Evolutionary conservation across 371 early-diverging fungal genomes (phyloP), one percentile per base, ranked within the genome.

Genomic region (Capillidium rhysosporum): DNA sequence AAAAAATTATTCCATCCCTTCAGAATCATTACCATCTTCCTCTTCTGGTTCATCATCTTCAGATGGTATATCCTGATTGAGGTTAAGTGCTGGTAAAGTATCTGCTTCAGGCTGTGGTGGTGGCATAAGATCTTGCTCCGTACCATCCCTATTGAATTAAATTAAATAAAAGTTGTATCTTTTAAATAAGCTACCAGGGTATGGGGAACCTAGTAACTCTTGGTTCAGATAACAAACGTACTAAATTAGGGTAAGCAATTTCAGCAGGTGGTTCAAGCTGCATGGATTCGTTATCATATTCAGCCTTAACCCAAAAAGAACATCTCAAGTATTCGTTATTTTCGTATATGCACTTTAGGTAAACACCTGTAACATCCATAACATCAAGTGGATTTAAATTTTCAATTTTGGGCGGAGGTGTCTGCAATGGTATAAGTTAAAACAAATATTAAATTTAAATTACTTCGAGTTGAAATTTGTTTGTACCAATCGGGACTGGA

Each of bases 271-370:
- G 85, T 47, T 71, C 69, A 53, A 72, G 70, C 57, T 69, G 65
- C 49, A 84, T 59, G 52, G 68, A 74, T 61, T 81, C 81, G 51
- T 89, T 88, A n/a, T 62, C 52, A 63, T 93, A 91, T 57, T 89
- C 86, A 65, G 88, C 93, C 68, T 94, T 86, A 48, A 93, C 90
- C 59, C 89, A 91, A 69, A 93, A 97, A 14, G 94, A 96, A 54
- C 95, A 86, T 56, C 93, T 80, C 40, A 92, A 86, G 71, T 94
- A 97, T 67, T 92, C 92, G 58, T 79, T 76, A 39, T 77, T 80
- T 57, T 74, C 70, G 63, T 94, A 97, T 23, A 81, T 77, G 64
- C 90, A 91, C 54, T 85, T 82, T 46, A 97, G 72, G 45, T 92
- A 65, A 24, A 97, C 76, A 21, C 91, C 93, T 1, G 92, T 88